Percentiles rank a stretch among this genome's conserved stretches.
Conservation (phyloP, 257 asterid species). For the Nemophila menziesii region DNA sequence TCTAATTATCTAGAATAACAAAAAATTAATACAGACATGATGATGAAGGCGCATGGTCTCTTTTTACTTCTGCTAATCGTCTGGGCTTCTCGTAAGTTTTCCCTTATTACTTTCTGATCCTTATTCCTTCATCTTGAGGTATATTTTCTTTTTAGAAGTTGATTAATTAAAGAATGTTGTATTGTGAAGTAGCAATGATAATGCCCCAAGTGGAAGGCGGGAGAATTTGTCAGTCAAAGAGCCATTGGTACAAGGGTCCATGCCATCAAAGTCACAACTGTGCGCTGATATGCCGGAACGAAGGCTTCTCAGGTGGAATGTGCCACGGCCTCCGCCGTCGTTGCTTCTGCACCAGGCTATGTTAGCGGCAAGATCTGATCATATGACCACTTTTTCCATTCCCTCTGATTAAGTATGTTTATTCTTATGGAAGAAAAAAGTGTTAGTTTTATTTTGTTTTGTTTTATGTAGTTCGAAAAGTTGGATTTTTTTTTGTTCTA, state of each 20-base stretch:
- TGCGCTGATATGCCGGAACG: slow-evolving; percentile 16
- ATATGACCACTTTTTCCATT: too few relatives aligned
- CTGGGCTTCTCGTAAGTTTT: not conserved
- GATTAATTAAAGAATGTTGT: not conserved
- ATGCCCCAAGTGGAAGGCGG: slow-evolving; percentile 6
- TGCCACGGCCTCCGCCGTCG: slow-evolving; percentile 18
- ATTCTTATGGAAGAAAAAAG: too few relatives aligned
- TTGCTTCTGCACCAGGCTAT: slow-evolving; percentile 20
- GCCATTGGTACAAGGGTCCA: slow-evolving; percentile 13
- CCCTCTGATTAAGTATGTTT: too few relatives aligned
- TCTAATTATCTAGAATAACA: too few relatives aligned
- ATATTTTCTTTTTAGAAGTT: not conserved
- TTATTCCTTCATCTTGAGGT: not conserved
- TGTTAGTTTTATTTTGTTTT: too few relatives aligned
- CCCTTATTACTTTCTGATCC: not conserved
- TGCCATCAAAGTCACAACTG: slow-evolving; percentile 16
- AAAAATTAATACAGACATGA: too few relatives aligned
- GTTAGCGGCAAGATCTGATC: slow-evolving; percentile 1
- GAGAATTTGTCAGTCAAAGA: slow-evolving; percentile 14
- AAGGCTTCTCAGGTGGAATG: slow-evolving; percentile 18
- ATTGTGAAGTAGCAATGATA: not conserved
- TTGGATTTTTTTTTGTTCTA: too few relatives aligned
- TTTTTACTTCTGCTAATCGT: not conserved
- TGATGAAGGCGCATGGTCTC: not conserved
- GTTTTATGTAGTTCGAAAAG: too few relatives aligned